Conservation (phyloP, 176 grass and related monocot species). For the Zea luxurians region DNA sequence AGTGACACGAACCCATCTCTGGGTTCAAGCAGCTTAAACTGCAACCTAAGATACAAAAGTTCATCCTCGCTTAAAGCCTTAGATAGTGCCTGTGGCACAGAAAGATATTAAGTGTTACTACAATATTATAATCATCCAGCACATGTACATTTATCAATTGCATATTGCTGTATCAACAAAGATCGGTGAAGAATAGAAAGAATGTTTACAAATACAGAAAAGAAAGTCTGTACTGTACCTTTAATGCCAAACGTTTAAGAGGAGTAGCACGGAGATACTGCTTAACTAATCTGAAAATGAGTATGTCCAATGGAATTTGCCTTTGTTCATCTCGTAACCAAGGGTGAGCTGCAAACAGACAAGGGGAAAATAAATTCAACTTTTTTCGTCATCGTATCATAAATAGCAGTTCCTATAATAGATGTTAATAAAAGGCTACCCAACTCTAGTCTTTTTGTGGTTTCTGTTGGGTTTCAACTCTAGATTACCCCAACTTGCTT, state of each 20-base stretch:
- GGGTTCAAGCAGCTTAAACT: slow-evolving; percentile 85
- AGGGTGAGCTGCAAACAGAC: slow-evolving; percentile 63
- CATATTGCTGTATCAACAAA: slow-evolving; percentile 5
- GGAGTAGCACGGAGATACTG: slow-evolving; percentile 86
- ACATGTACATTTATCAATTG: slow-evolving; percentile 30
- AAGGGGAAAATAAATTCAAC: background rate
- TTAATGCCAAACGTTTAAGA: slow-evolving; percentile 77
- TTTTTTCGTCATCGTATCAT: background rate
- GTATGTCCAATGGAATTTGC: slow-evolving; percentile 78
- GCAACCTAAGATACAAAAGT: slow-evolving; percentile 77
- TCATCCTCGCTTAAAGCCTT: slow-evolving; percentile 90
- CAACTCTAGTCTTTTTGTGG: too few relatives aligned
- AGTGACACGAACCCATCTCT: slow-evolving; percentile 72
- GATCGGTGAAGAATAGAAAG: slow-evolving; percentile 25
- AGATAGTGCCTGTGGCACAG: slow-evolving; percentile 69
- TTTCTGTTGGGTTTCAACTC: too few relatives aligned
- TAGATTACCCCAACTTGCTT: too few relatives aligned
- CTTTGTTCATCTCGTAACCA: slow-evolving; percentile 81
- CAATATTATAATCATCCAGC: background rate
- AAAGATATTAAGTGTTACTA: slow-evolving; percentile 25
- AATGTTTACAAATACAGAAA: slow-evolving; percentile 34
- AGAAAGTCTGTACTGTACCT: slow-evolving; percentile 45
- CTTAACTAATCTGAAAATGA: slow-evolving; percentile 90
- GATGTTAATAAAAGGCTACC: background rate
- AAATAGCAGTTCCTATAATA: slow-evolving; percentile 11